Conservation (phyloP, 1,139 yeast genomes). For the Arxiozyma heterogenica region DNA sequence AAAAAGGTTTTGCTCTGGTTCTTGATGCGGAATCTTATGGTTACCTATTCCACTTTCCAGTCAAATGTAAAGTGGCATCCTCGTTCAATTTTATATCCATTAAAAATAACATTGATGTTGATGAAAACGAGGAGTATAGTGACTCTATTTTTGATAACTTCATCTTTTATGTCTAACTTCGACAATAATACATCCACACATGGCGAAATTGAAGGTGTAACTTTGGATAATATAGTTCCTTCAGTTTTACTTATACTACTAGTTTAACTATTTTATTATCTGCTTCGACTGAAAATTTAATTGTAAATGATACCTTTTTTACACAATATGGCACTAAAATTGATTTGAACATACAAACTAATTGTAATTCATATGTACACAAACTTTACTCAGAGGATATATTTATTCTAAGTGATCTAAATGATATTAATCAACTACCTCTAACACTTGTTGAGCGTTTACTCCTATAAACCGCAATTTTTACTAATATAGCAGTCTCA, state of each 20-base stretch:
- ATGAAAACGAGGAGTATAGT: not conserved
- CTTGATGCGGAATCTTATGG: constrained; percentile 6
- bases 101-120: not conserved
- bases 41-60: not conserved
- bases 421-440: not conserved
- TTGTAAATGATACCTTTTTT: too few species aligned
- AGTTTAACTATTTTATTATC: too few species aligned
- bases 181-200: not conserved
- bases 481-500: too few species aligned
- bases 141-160: not conserved
- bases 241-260: too few species aligned
- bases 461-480: not conserved
- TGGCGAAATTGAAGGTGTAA: too few species aligned
- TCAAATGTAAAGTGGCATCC: not conserved
- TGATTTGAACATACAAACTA: too few species aligned
- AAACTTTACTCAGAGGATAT: too few species aligned
- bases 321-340: too few species aligned
- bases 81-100: not conserved
- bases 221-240: too few species aligned
- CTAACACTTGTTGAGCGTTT: not conserved
- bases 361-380: too few species aligned
- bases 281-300: too few species aligned
- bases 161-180: too few species aligned
- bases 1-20: constrained; percentile 4
- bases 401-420: not conserved